Evolutionary conservation across 2,329 filamentous ascomycete species (phyloP), one percentile per base, ranked within the genome.

Genomic region (Rhinocladiella similis): DNA sequence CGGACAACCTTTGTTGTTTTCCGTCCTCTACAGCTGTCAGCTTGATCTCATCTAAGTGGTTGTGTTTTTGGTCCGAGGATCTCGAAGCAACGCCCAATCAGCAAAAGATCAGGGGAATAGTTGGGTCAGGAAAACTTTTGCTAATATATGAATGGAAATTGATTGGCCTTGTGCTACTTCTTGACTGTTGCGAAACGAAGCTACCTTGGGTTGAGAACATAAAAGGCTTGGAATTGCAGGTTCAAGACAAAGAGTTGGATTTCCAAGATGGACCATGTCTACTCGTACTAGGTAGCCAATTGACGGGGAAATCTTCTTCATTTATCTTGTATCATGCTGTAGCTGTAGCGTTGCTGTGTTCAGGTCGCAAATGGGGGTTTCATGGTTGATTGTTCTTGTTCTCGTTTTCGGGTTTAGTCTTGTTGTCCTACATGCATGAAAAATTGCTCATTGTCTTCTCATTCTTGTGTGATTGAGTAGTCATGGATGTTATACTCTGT

Each of bases 11-110:
- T 25, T 33, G 19, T 33, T 33, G 29, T 33, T 12, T 33, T 33
- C 29, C 36, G 33, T 12, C 52, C 47, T 50, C 47, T 45, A 57
- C 55, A 46, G 42, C 39, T 45, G 33, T 56, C 36, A 39, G 48
- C 29, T 25, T n/a, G 39, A 50, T 41, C 33, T 47, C 20, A 46
- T 29, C 20, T 13, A 42, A 22, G 7, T 45, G 18, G 35, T 38
- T 38, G 35, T 13, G 3, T 16, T 38, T 25, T 38, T 16, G 35
- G n/a, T 38, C 35, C 13, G 35, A 25, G 22, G 22, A 7, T 25
- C 7, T 13, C 35, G 35, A 10, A 38, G 35, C 22, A 16, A 5
- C 13, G 35, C 13, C 35, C 5, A 16, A 13, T 14, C 35, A 38
- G 35, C 35, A n/a, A 16, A 41, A n/a, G 14, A 16, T 41, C 38